These are phyloP conservation scores for Penicillium corylophilum DNA, from an alignment of 2,329 filamentous ascomycete genomes.

Conservation along the genomic window DNA sequence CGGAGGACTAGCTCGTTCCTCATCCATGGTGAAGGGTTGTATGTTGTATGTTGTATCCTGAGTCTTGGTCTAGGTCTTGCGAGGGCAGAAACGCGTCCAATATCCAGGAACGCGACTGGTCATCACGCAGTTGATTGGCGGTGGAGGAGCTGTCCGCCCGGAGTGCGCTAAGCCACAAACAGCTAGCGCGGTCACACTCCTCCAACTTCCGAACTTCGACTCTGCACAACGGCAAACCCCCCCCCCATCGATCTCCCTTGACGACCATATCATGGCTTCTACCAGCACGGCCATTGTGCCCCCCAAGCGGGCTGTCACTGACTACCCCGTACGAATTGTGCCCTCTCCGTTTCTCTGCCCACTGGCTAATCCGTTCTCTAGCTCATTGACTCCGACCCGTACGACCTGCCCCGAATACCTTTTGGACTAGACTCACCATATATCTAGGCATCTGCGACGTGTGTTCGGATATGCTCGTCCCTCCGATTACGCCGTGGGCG, in stretches of 20 bases:
- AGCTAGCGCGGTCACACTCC: conserved; percentile 25
- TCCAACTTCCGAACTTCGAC: conserved; percentile 32
- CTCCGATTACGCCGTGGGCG: conserved; percentile 76
- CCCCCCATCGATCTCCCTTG: conserved; percentile 3
- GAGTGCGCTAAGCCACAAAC: conserved; percentile 9
- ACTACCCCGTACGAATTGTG: conserved; percentile 73
- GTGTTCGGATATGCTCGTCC: conserved; percentile 83
- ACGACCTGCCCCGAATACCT: conserved; percentile 46
- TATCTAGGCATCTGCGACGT: conserved; percentile 77
- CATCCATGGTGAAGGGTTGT: conserved; percentile 6
- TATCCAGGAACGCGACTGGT: conserved; percentile 15
- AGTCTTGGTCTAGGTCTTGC: no score
- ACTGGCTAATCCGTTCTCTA: conserved; percentile 44
- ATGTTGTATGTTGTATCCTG: neutral
- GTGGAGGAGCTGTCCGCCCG: conserved; percentile 11
- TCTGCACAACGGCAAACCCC: conserved; percentile 23
- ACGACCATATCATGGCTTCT: conserved; percentile 37
- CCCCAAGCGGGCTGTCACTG: conserved; percentile 75
- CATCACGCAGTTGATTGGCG: conserved; percentile 17
- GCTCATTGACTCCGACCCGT: conserved; percentile 99
- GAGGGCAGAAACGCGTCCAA: conserved; percentile 11
- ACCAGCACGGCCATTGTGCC: conserved; percentile 57
- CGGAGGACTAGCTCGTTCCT: conserved; percentile 24
- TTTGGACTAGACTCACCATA: conserved; percentile 32
- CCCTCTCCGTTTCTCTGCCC: neutral